A percentile compares a stretch with the other conserved stretches of the same genome.
phyloP scores from a whole-genome alignment of 2,329 filamentous ascomycete species.

The Aaosphaeria pasadenensis region DNA sequence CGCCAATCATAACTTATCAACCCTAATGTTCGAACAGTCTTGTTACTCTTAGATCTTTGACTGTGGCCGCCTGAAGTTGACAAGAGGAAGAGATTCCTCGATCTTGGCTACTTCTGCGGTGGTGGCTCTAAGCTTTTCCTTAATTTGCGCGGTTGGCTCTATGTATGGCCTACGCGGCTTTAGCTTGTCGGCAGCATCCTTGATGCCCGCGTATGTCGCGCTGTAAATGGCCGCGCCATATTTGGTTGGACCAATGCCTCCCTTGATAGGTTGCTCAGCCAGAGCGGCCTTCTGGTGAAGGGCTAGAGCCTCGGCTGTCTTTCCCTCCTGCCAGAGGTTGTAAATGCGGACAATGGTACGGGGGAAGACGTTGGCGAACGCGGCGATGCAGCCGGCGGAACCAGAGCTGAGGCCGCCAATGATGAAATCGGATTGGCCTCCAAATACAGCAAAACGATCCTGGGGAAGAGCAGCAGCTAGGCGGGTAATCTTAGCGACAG shows the following conservation, averaged over 20 bases:
- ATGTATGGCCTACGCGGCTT: slow-evolving; percentile 24
- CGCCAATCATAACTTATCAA: too few species aligned
- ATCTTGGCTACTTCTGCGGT: slow-evolving; percentile 23
- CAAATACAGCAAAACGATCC: slow-evolving; percentile 63
- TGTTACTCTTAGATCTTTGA: background rate
- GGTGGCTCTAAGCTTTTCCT: slow-evolving; percentile 13
- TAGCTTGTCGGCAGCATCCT: slow-evolving; percentile 23
- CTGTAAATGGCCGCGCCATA: slow-evolving; percentile 62
- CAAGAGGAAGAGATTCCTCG: slow-evolving; percentile 11
- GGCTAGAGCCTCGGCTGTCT: slow-evolving; percentile 55
- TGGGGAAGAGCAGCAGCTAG: slow-evolving; percentile 52
- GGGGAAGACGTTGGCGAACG: slow-evolving; percentile 57
- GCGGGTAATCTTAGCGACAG: slow-evolving; percentile 67
- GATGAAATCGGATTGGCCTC: slow-evolving; percentile 71
- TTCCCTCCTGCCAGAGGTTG: slow-evolving; percentile 57
- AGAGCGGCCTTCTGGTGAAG: slow-evolving; percentile 62
- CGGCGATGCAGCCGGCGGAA: slow-evolving; percentile 54
- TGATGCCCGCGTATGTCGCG: slow-evolving; percentile 56
- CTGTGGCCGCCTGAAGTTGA: background rate
- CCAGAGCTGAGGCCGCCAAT: slow-evolving; percentile 54
- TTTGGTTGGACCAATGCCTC: slow-evolving; percentile 66
- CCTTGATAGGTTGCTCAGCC: slow-evolving; percentile 64
- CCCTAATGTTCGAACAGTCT: too few species aligned
- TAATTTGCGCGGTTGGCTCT: slow-evolving; percentile 12
- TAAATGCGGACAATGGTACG: slow-evolving; percentile 58